Evolutionary conservation across 495 filamentous ascomycete genomes (phyloP).

Genomic region (Xylaria longipes): DNA sequence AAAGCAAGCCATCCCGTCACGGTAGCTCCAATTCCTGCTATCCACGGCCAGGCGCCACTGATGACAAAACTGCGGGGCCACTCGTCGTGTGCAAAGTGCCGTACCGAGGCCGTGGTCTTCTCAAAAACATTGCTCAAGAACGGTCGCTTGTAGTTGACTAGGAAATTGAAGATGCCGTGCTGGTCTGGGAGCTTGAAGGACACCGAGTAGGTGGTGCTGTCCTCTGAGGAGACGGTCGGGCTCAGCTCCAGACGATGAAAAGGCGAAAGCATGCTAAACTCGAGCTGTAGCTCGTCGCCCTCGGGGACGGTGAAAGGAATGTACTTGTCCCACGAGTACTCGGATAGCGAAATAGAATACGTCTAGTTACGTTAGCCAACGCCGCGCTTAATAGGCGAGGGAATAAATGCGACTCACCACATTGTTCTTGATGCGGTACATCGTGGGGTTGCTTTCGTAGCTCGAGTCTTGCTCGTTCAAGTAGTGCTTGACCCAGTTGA

Average conservation of each 20-base stretch:
- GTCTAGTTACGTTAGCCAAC: constrained; percentile 58
- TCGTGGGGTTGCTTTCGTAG: constrained; percentile 74
- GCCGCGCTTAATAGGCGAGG: background rate
- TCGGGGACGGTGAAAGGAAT: constrained; percentile 73
- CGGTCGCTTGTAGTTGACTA: constrained; percentile 92
- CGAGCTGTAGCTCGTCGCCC: constrained; percentile 81
- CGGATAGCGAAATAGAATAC: constrained; percentile 87
- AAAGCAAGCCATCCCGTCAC: constrained; percentile 85
- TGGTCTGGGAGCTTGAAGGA: constrained; percentile 89
- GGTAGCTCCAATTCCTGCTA: constrained; percentile 83
- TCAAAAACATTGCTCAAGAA: constrained; percentile 90
- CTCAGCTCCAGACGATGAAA: constrained; percentile 88
- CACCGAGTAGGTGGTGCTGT: constrained; percentile 74
- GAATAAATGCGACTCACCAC: constrained; percentile 69
- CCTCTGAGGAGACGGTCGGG: constrained; percentile 62
- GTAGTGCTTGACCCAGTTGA: constrained; percentile 82
- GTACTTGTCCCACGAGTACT: constrained; percentile 74
- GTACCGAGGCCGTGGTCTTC: constrained; percentile 91
- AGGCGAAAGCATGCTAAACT: constrained; percentile 98
- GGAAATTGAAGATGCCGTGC: constrained; percentile 98
- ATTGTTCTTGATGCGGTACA: constrained; percentile 97
- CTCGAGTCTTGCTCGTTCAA: constrained; percentile 62
- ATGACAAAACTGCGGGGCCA: constrained; percentile 92
- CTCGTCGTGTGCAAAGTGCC: constrained; percentile 97
- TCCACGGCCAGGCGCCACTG: constrained; percentile 93